Evolutionary conservation across 305 asterid genomes (phyloP).

Genomic region (Withania somnifera): DNA sequence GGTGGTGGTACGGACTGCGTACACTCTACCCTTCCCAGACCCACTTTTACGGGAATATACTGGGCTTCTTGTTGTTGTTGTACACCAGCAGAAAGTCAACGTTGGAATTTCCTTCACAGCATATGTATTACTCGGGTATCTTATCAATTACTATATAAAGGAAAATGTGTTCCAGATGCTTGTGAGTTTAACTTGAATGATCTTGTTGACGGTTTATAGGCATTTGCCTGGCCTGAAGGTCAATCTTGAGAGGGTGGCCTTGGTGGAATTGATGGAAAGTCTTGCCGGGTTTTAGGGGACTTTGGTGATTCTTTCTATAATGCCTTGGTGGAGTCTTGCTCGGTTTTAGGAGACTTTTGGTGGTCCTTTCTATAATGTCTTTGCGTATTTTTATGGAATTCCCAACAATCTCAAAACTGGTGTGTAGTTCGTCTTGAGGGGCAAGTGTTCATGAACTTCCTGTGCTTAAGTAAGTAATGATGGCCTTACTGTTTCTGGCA

Average conservation of each 20-base stretch:
- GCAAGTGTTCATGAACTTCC: conserved; percentile 80
- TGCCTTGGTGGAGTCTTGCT: conserved; percentile 63
- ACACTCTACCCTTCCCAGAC: no score
- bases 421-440: conserved; percentile 95
- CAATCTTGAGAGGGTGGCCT: conserved; percentile 78
- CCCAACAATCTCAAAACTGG: conserved; percentile 86
- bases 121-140: conserved; percentile 31
- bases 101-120: conserved; percentile 28
- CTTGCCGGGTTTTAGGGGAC: conserved; percentile 87
- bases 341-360: conserved; percentile 92
- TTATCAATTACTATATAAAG: conserved; percentile 42
- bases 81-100: not conserved
- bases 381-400: conserved; percentile 94
- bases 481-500: conserved; percentile 99
- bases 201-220: conserved; percentile 86
- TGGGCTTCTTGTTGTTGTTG: no score
- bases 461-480: conserved; percentile 83
- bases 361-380: conserved; percentile 83
- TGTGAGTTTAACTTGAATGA: conserved; percentile 68
- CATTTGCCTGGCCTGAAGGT: conserved; percentile 81
- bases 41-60: no score
- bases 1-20: no score
- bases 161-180: conserved; percentile 37
- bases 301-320: conserved; percentile 75
- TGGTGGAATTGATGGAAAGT: conserved; percentile 81